These are phyloP conservation scores for Exutisphaerella laricina DNA, from an alignment of 2,329 filamentous ascomycete genomes.

Conservation along the genomic window DNA sequence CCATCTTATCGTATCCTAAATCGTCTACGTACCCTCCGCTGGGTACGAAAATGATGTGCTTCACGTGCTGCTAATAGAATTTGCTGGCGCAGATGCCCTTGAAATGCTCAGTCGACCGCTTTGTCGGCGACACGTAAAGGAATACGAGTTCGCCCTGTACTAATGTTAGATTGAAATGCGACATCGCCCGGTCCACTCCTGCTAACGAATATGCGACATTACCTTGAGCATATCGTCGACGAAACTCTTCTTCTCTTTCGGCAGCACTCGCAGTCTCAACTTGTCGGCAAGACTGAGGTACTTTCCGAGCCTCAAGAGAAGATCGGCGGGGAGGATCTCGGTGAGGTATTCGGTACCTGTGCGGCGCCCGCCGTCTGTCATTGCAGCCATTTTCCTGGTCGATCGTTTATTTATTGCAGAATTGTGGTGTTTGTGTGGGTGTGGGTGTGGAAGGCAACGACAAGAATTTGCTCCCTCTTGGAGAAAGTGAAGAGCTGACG, in stretches of 20 bases:
- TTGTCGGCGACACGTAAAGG: background rate
- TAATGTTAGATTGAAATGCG: no score
- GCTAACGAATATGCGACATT: no score
- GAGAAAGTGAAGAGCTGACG: no score
- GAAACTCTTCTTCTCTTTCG: background rate
- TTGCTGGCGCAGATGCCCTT: background rate
- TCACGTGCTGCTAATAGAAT: background rate
- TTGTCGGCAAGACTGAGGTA: background rate
- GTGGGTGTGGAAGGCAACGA: no score
- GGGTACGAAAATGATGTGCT: background rate
- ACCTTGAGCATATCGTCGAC: background rate
- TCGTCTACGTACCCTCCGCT: no score
- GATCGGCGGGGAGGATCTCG: background rate
- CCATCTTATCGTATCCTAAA: no score
- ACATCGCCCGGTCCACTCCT: no score
- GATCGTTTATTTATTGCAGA: no score
- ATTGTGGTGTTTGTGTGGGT: no score
- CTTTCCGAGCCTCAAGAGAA: background rate
- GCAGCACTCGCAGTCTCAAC: background rate
- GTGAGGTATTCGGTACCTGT: background rate
- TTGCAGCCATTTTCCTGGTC: no score
- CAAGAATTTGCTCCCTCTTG: no score
- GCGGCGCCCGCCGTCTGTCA: no score
- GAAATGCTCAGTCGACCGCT: background rate
- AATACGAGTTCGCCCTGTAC: background rate